phyloP scores from a whole-genome alignment of 208 protist species.

The Crithidia mellificae region DNA sequence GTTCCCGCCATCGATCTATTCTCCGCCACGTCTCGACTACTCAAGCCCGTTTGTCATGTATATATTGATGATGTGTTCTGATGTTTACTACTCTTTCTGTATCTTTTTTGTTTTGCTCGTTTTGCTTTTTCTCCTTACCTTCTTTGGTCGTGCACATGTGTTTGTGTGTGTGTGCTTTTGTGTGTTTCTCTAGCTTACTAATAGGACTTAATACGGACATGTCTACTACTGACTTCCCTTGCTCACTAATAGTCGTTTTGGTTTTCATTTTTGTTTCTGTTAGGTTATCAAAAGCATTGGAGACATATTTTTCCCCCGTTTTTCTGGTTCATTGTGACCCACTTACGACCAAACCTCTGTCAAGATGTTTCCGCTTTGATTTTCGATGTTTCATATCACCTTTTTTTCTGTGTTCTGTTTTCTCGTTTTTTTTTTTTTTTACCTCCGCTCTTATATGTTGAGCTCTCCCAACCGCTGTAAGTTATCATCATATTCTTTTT shows the following conservation, averaged over 20 bases:
- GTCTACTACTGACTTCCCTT: not conserved
- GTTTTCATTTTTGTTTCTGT: no score
- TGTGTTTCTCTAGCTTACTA: not conserved
- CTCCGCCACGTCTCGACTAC: not conserved
- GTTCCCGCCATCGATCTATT: not conserved
- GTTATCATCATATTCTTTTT: not conserved
- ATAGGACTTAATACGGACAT: no score
- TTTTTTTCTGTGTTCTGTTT: not conserved
- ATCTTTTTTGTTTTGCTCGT: not conserved
- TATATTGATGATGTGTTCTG: conserved; percentile 1
- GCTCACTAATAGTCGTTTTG: no score
- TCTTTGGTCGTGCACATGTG: not conserved
- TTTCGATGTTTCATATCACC: not conserved
- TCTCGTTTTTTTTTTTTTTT: not conserved
- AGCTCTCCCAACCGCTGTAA: not conserved
- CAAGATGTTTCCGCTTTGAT: not conserved
- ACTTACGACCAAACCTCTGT: not conserved
- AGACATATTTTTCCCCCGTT: not conserved
- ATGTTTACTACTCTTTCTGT: conserved; percentile 26
- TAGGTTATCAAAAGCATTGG: no score
- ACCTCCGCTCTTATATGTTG: not conserved
- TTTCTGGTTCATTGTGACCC: not conserved
- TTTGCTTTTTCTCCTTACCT: not conserved
- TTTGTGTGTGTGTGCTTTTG: not conserved
- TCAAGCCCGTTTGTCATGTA: not conserved